Evolutionary conservation across 1,284 basidiomycete genomes (phyloP), one percentile per base, ranked within the genome.

Genomic region (Mrakiaceae sp.): DNA sequence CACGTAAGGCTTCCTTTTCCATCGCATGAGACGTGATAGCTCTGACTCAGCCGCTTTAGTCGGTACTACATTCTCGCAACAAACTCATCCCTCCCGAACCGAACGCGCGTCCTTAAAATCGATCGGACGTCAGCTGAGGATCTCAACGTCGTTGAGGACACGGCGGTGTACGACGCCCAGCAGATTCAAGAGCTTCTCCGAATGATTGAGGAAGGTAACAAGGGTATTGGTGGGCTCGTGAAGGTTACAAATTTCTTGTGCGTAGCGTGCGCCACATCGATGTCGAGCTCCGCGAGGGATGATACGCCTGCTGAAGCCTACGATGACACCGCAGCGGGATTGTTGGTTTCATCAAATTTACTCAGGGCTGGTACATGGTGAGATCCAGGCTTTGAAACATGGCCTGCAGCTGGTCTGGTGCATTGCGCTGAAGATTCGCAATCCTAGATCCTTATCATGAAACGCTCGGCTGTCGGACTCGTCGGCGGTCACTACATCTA

Each of bases 141-240:
- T 67, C 79, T 95, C 3, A 77, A 78, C 44, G 84, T 95, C 3
- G 81, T 88, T 10, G 90, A 96, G 70, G 94, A 96, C 75, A 84
- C 88, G 59, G 84, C 85, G 0, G 83, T 90, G 46, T 98, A 98
- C 74, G 89, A 84, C 54, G 85, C 87, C 11, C 86, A 85, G 71
- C 88, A 98, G 77, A 88, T 97, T 81, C 87, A 84, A 60, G 84
- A 86, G 49, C 84, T 98, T 77, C 80, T 98, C 68, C 89, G 90
- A 74, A 96, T 94, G 88, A 81, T 98, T 12, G 88, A 93, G 67
- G 93, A 97, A 71, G 93, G 93, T 16, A 97, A 97, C 75, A 87
- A 86, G 74, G 82, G 81, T 4, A 86, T 86, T 9, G 94, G 94
- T 7, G 93, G 94, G 1, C 77, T 98, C 67, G 90, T 88, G 5